Base-by-base conservation (phyloP, 1,139 yeast species). In the Candida albicans region DNA sequence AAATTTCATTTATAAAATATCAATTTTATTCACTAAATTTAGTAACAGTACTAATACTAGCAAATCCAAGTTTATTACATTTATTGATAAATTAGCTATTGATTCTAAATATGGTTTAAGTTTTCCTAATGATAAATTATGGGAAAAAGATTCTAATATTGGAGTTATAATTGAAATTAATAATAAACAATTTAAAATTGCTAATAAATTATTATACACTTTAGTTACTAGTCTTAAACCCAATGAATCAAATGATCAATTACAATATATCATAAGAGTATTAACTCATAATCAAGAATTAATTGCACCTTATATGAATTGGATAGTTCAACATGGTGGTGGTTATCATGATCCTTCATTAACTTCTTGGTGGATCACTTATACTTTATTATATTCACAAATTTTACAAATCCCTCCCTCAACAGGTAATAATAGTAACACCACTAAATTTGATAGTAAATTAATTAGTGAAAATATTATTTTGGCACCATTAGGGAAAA, bases 331-430 rank as follows among this genome's bases (percentile, higher is more conserved):
- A 27, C 73, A 79, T 30, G 76, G 79, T 34, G 77, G 78, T 48
- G 87, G 81, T 37, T 74, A 72, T 48, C 89, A 69, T 62, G 91
- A 84, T 44, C 95, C 96, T 1, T 76, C 81, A 38, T 67, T 84
- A 46, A 72, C 95, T 1, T 82, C 91, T 5, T 88, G 87, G 69
- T 91, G 96, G 91, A 70, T 90, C 30, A 85, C 93, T 8, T 84
- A 80, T 61, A 77, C 89, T 0, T 67, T 84, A 25, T 64, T 89
- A 8, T 67, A 85, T 41, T 74, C 83, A 0, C 77, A 80, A 46
- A 70, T 87, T 9, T 71, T 87, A 12, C 73, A 72, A 35, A 56
- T 85, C 2, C 78, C 82, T 1, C 56, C 81, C 10, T 87, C 87
- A 1, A 54, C 7, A 59, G 38, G 5, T 42, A 45, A 26, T 47